Conservation (phyloP, 1,139 yeast species). For the Kodamaea derodonti region DNA sequence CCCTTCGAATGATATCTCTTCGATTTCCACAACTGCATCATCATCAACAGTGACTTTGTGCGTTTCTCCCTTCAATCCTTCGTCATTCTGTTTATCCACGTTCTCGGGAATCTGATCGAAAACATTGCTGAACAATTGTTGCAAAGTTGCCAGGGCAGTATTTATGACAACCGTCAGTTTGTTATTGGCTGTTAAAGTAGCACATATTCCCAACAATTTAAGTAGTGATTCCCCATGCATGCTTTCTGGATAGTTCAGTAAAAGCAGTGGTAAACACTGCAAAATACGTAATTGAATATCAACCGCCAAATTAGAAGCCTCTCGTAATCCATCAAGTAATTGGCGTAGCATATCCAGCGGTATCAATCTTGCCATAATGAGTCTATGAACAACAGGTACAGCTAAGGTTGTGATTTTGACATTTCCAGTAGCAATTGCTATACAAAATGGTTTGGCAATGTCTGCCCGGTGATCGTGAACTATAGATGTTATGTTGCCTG, state of each 20-base stretch:
- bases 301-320: slow-evolving; percentile 70
- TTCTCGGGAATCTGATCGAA: slow-evolving; percentile 51
- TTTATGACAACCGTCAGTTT: slow-evolving; percentile 78
- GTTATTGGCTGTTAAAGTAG: slow-evolving; percentile 64
- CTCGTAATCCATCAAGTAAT: slow-evolving; percentile 63
- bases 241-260: slow-evolving; percentile 55
- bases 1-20: slow-evolving; percentile 63
- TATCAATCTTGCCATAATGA: slow-evolving; percentile 22
- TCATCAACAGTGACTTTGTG: slow-evolving; percentile 42
- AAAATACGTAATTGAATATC: slow-evolving; percentile 87
- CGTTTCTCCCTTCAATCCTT: slow-evolving; percentile 1
- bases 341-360: slow-evolving; percentile 49
- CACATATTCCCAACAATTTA: slow-evolving; percentile 63
- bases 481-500: slow-evolving; percentile 11
- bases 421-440: slow-evolving; percentile 72
- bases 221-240: slow-evolving; percentile 57
- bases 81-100: slow-evolving; percentile 8
- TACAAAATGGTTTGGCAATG: slow-evolving; percentile 64
- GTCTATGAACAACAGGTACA: slow-evolving; percentile 13
- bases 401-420: slow-evolving; percentile 71
- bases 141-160: slow-evolving; percentile 90
- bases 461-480: slow-evolving; percentile 34
- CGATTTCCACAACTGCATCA: slow-evolving; percentile 39
- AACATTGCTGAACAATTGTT: slow-evolving; percentile 72
- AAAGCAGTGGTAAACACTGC: slow-evolving; percentile 75